Evolutionary conservation across 768 basidiomycete genomes (phyloP), one percentile per base, ranked within the genome.

Genomic region (Lentinus brumalis): DNA sequence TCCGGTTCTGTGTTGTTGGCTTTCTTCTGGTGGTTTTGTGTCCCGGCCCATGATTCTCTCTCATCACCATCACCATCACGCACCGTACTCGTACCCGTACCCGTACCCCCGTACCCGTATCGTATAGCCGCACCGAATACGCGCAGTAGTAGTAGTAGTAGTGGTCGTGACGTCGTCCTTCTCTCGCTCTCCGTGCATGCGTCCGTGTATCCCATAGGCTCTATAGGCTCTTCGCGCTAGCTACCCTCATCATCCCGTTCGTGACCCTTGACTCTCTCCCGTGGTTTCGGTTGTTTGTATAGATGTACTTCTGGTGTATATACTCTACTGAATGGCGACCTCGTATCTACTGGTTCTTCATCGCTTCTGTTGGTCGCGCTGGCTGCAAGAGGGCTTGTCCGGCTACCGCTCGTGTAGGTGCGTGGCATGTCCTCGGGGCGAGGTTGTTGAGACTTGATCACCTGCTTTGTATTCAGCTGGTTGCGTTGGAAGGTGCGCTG

Each of bases 231-330:
- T 7, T 18, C 46, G 21, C 21, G n/a, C 10, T 26, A 35, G 35
- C 35, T 35, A 11, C 35, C 35, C 12, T 18, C 18, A 16, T 4
- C 10, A 47, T 18, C 18, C 46, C 18, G 46, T 47, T 45, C 16
- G 44, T 16, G 8, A 8, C 8, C 16, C 16, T 8, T 21, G 9
- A 16, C 44, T 21, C 44, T 45, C 21, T 16, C 44, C 44, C 42
- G 9, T 44, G 18, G 42, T 14, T 18, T 14, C 50, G 38, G 30
- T 57, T 65, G 59, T 60, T 58, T 58, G 35, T 44, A 61, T 61
- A 58, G 63, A 64, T 61, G 66, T 59, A 61, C 57, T 61, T 58
- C 45, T 60, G 57, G 52, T 65, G 64, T 61, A 64, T 53, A 58
- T 58, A 61, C 59, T 61, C 59, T 64, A 60, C 41, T 42, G 61